Evolutionary conservation across 352 stramenopile species (phyloP).

Genomic region (Phytopythium montanum): DNA sequence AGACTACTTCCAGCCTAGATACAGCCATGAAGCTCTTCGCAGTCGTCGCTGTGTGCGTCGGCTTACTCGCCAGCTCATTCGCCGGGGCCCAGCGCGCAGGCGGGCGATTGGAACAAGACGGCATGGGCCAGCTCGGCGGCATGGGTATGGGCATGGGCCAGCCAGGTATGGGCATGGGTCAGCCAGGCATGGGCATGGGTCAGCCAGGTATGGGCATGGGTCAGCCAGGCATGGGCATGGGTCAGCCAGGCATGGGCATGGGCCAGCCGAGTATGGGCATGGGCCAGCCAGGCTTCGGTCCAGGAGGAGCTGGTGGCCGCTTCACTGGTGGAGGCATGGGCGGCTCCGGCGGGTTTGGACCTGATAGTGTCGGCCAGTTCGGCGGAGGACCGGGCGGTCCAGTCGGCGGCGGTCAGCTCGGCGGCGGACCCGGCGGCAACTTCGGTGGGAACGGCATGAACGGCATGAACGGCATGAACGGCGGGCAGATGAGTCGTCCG

Average conservation of each 20-base stretch:
- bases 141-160: no score
- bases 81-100: background rate
- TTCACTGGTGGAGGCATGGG: background rate
- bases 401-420: background rate
- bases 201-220: background rate
- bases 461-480: background rate
- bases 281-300: background rate
- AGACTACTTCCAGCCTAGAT: background rate
- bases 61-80: background rate
- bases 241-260: background rate
- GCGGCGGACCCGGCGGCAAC: background rate
- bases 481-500: background rate
- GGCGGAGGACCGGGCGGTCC: background rate
- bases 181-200: background rate
- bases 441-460: background rate
- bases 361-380: background rate
- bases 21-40: conserved; percentile 6
- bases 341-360: background rate
- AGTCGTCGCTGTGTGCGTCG: background rate
- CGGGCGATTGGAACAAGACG: background rate
- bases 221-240: background rate
- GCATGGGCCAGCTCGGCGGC: background rate
- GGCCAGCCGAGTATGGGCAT: background rate
- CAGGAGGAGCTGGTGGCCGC: background rate
- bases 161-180: background rate